These are phyloP conservation scores for Emergomyces orientalis DNA, from an alignment of 2,329 filamentous ascomycete species.

Conservation along the genomic window DNA sequence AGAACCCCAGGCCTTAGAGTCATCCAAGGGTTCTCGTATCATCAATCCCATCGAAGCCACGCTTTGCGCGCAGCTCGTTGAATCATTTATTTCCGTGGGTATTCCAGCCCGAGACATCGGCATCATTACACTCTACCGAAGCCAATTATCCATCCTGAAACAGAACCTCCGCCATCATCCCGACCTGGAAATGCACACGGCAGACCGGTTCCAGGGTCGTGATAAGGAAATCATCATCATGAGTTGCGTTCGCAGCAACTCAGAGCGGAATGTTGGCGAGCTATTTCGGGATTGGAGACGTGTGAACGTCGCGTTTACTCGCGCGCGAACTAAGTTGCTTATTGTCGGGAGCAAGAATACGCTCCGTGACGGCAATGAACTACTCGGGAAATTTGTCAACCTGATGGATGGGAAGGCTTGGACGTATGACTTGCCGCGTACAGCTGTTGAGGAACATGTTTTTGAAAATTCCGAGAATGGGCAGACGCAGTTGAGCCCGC, in stretches of 20 bases:
- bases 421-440: slow-evolving; percentile 61
- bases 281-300: slow-evolving; percentile 82
- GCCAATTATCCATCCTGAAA: slow-evolving; percentile 75
- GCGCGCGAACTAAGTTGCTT: slow-evolving; percentile 83
- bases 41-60: slow-evolving; percentile 77
- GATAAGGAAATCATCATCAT: slow-evolving; percentile 92
- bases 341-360: slow-evolving; percentile 77
- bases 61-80: slow-evolving; percentile 69
- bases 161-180: slow-evolving; percentile 54
- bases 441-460: slow-evolving; percentile 57
- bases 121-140: slow-evolving; percentile 94
- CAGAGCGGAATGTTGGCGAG: slow-evolving; percentile 74
- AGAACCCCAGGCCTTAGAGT: slow-evolving; percentile 54
- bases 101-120: slow-evolving; percentile 70
- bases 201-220: slow-evolving; percentile 90
- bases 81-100: slow-evolving; percentile 65
- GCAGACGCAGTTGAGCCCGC: slow-evolving; percentile 11
- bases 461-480: slow-evolving; percentile 45
- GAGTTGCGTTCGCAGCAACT: slow-evolving; percentile 79
- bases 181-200: slow-evolving; percentile 87
- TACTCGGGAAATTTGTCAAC: slow-evolving; percentile 65
- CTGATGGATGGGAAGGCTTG: slow-evolving; percentile 72
- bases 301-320: slow-evolving; percentile 91
- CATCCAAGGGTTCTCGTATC: slow-evolving; percentile 65
- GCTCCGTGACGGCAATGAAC: slow-evolving; percentile 57